Conservation (phyloP, 129 eudicot genomes). For the Rutidosis leptorrhynchoides region DNA sequence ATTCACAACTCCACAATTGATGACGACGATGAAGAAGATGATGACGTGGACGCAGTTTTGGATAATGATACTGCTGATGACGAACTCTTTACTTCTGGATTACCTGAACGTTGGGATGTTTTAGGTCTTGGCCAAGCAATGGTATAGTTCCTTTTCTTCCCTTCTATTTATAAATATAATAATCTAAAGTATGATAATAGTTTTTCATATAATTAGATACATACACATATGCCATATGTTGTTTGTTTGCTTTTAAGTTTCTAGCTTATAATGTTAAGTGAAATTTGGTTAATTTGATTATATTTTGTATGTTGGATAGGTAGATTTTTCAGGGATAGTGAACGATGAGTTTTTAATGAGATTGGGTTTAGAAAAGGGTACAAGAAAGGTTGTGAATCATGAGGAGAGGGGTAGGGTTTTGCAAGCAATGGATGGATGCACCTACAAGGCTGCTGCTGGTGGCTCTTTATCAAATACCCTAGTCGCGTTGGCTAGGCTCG, state of each 20-base stretch:
- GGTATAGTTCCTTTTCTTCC: constrained; percentile 38
- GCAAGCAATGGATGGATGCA: constrained; percentile 98
- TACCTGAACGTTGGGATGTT: constrained; percentile 80
- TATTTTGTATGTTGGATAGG: constrained; percentile 38
- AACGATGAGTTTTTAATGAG: constrained; percentile 68
- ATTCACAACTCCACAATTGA: constrained; percentile 21
- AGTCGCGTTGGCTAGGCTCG: constrained; percentile 99
- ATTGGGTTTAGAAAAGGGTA: constrained; percentile 83
- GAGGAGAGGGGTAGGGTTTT: constrained; percentile 91
- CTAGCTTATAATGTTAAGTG: too few species aligned
- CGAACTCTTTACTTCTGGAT: constrained; percentile 13
- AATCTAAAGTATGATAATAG: background rate
- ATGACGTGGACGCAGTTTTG: constrained; percentile 21
- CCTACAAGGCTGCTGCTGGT: constrained; percentile 98
- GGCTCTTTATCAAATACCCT: constrained; percentile 92
- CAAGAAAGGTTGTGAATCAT: constrained; percentile 85
- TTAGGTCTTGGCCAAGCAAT: constrained; percentile 98
- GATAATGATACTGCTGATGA: constrained; percentile 24
- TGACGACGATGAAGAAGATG: constrained; percentile 40
- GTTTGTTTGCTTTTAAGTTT: background rate
- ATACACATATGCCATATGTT: background rate
- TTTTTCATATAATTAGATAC: background rate
- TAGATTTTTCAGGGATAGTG: constrained; percentile 92
- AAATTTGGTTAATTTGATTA: background rate
- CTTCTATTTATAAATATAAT: background rate